phyloP scores from a whole-genome alignment of 192 early-diverging fungal species.

The Chytriomyces hyalinus region DNA sequence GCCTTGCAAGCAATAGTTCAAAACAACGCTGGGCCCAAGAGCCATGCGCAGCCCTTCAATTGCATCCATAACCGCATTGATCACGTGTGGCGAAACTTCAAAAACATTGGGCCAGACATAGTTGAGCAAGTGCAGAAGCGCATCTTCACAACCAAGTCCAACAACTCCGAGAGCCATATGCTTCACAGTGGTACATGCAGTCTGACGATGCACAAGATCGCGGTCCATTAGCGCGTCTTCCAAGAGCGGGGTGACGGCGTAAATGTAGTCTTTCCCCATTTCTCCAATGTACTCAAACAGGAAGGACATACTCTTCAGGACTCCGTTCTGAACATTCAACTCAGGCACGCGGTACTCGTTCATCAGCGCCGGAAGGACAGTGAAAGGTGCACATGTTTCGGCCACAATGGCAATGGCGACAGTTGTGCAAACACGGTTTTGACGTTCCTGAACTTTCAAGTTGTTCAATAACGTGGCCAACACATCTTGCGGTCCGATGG shows the following conservation, averaged over 20 bases:
- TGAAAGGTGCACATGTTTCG: slow-evolving; percentile 89
- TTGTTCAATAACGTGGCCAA: slow-evolving; percentile 97
- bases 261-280: slow-evolving; percentile 98
- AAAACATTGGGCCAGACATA: slow-evolving; percentile 99
- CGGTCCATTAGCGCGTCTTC: slow-evolving; percentile 98
- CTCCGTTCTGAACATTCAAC: slow-evolving; percentile 99
- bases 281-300: slow-evolving; percentile 99
- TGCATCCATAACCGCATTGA: slow-evolving; percentile 97
- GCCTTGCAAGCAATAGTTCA: slow-evolving; percentile 91
- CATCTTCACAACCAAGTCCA: slow-evolving; percentile 90
- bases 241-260: slow-evolving; percentile 91
- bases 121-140: slow-evolving; percentile 92
- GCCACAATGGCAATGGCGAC: slow-evolving; percentile 98
- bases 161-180: slow-evolving; percentile 95
- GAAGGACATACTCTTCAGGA: slow-evolving; percentile 92
- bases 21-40: slow-evolving; percentile 80
- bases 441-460: slow-evolving; percentile 98
- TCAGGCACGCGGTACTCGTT: slow-evolving; percentile 99
- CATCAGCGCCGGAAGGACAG: slow-evolving; percentile 96
- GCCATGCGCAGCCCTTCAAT: slow-evolving; percentile 92
- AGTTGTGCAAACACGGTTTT: slow-evolving; percentile 98
- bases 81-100: slow-evolving; percentile 91
- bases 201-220: slow-evolving; percentile 97
- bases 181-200: slow-evolving; percentile 93
- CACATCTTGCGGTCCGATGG: slow-evolving; percentile 99